phyloP scores from a whole-genome alignment of 1,139 yeast species.

The Debaryomycetaceae sp. region DNA sequence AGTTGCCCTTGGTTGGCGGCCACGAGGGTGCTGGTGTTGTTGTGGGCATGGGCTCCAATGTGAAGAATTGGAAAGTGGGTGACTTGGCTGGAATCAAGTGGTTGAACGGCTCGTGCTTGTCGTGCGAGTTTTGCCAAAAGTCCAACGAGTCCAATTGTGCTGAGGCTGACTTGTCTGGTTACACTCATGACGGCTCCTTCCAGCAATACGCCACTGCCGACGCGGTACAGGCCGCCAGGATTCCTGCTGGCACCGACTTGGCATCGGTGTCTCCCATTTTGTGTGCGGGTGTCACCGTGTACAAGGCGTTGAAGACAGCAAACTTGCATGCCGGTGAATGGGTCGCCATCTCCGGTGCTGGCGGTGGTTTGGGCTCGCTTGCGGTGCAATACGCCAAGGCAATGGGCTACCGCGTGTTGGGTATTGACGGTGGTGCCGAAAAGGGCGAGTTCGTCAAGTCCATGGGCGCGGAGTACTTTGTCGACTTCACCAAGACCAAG shows the following conservation, averaged over 20 bases:
- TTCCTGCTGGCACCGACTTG: slow-evolving; percentile 31
- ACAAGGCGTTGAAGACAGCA: slow-evolving; percentile 76
- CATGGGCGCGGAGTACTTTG: slow-evolving; percentile 67
- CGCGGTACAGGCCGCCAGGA: slow-evolving; percentile 36
- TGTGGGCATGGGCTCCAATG: slow-evolving; percentile 66
- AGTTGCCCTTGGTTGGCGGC: slow-evolving; percentile 73
- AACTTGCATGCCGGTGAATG: slow-evolving; percentile 65
- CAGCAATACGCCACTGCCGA: slow-evolving; percentile 75
- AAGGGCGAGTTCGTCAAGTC: slow-evolving; percentile 52
- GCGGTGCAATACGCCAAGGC: slow-evolving; percentile 81
- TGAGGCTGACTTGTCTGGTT: slow-evolving; percentile 67
- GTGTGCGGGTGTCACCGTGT: slow-evolving; percentile 84
- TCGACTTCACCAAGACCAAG: slow-evolving; percentile 52
- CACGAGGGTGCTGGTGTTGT: slow-evolving; percentile 88
- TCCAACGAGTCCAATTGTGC: slow-evolving; percentile 70
- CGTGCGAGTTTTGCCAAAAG: slow-evolving; percentile 69
- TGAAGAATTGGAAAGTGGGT: slow-evolving; percentile 67
- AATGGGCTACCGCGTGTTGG: slow-evolving; percentile 75
- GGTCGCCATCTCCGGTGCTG: slow-evolving; percentile 81
- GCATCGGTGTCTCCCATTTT: slow-evolving; percentile 35
- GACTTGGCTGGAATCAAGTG: slow-evolving; percentile 75
- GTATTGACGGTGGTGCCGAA: slow-evolving; percentile 70
- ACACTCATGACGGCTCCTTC: slow-evolving; percentile 79
- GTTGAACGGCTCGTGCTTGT: slow-evolving; percentile 69
- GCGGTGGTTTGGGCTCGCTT: slow-evolving; percentile 79